Conservation (phyloP, 1,284 basidiomycete genomes). For the Austroboletus niveus region DNA sequence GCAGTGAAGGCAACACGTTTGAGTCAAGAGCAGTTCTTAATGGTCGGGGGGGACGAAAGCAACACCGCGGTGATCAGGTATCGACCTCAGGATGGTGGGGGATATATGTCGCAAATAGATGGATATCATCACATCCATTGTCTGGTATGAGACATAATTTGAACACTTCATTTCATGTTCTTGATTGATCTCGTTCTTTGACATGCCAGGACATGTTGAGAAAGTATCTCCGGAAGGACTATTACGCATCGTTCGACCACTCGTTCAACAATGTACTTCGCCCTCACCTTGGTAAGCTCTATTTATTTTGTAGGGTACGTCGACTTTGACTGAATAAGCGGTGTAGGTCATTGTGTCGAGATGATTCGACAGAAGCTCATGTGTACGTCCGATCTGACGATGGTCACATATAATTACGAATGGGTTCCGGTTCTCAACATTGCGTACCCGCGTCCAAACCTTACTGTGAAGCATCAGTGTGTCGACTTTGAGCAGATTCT, state of each 20-base stretch:
- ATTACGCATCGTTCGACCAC: neutral
- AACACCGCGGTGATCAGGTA: neutral
- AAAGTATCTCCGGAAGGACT: neutral
- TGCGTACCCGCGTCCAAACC: neutral
- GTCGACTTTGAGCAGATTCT: constrained; percentile 1
- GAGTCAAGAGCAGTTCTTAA: constrained; percentile 1
- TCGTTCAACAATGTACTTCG: neutral
- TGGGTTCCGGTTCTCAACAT: neutral
- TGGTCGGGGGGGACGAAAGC: neutral
- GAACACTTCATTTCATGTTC: neutral
- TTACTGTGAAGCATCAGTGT: neutral
- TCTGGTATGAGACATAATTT: neutral
- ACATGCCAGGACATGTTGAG: neutral
- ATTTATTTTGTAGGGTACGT: neutral
- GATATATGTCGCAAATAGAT: constrained; percentile 5
- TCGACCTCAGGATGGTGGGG: constrained; percentile 2
- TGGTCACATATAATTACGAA: neutral
- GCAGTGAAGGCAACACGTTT: constrained; percentile 1
- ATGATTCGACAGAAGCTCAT: constrained; percentile 1
- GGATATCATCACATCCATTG: constrained; percentile 3
- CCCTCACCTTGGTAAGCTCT: neutral
- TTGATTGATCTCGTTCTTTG: neutral
- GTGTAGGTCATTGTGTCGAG: neutral
- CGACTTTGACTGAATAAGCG: no score
- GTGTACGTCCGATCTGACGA: constrained; percentile 2